These are phyloP conservation scores for Elaeagnus macrophylla DNA, from an alignment of 306 rosid species.

Conservation along the genomic window DNA sequence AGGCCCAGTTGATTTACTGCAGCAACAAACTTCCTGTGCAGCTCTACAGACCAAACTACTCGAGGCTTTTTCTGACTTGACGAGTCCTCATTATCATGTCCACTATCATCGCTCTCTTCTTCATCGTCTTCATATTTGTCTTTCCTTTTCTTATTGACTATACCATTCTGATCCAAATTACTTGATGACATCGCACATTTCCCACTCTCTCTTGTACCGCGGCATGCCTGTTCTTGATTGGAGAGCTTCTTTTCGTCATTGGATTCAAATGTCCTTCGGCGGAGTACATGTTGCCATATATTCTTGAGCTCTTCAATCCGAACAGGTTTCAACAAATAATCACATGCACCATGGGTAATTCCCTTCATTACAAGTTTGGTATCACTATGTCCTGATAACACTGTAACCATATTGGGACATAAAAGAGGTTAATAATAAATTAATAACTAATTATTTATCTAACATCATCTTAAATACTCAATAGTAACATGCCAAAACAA, in stretches of 20 bases:
- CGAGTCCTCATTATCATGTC: constrained; percentile 39
- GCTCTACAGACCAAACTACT: constrained; percentile 57
- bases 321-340: constrained; percentile 73
- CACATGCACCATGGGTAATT: constrained; percentile 70
- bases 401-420: constrained; percentile 29
- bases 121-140: constrained; percentile 50
- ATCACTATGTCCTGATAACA: constrained; percentile 72
- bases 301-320: constrained; percentile 67
- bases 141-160: constrained; percentile 37
- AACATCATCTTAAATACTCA: too few relatives aligned
- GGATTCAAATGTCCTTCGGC: constrained; percentile 46
- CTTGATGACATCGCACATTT: constrained; percentile 25
- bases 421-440: neutral
- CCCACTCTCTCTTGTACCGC: constrained; percentile 22
- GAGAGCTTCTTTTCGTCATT: constrained; percentile 32
- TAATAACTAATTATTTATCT: neutral
- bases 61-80: constrained; percentile 58
- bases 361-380: constrained; percentile 80
- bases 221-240: constrained; percentile 19
- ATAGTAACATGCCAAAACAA: too few relatives aligned
- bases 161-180: constrained; percentile 23
- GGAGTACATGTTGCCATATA: constrained; percentile 82
- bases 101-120: constrained; percentile 42
- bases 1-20: constrained; percentile 63
- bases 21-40: constrained; percentile 62